phyloP scores from a whole-genome alignment of 2,329 filamentous ascomycete genomes.

The Lizonia empirigonia region DNA sequence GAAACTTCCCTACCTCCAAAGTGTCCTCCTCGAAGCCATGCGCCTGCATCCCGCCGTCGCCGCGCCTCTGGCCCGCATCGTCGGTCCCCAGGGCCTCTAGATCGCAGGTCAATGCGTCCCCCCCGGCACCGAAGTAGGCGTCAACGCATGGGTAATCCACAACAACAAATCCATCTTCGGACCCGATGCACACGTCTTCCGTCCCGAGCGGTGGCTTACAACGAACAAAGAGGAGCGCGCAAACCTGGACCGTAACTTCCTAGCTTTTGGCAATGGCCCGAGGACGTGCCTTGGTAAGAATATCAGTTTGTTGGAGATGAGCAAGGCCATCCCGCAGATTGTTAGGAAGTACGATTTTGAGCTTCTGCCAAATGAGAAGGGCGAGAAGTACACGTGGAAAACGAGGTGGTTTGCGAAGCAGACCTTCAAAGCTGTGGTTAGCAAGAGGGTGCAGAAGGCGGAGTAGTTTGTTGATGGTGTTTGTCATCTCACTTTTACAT shows the following conservation, averaged over 20 bases:
- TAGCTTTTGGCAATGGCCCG: constrained; percentile 28
- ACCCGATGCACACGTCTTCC: constrained; percentile 45
- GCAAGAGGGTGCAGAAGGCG: background rate
- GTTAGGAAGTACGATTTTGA: constrained; percentile 25
- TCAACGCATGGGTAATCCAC: constrained; percentile 55
- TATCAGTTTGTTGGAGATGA: constrained; percentile 30
- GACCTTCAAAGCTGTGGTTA: constrained; percentile 1
- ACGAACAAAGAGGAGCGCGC: constrained; percentile 8
- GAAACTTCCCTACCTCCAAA: constrained; percentile 52
- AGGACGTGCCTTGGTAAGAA: constrained; percentile 34
- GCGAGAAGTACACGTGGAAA: constrained; percentile 4
- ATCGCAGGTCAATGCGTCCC: constrained; percentile 50
- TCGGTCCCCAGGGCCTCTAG: constrained; percentile 35
- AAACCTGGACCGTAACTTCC: constrained; percentile 15
- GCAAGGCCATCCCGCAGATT: constrained; percentile 29
- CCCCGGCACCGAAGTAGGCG: constrained; percentile 51
- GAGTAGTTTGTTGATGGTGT: background rate
- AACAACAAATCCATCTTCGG: constrained; percentile 50
- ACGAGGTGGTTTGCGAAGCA: constrained; percentile 17
- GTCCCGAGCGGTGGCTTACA: constrained; percentile 53
- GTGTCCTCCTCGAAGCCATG: constrained; percentile 52
- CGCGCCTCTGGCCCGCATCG: constrained; percentile 47
- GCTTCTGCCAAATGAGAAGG: constrained; percentile 3
- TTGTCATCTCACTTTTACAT: no score
- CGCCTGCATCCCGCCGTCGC: constrained; percentile 53